Evolutionary conservation across 2,329 filamentous ascomycete species (phyloP), one percentile per base, ranked within the genome.

Genomic region (Aphanocladium album): DNA sequence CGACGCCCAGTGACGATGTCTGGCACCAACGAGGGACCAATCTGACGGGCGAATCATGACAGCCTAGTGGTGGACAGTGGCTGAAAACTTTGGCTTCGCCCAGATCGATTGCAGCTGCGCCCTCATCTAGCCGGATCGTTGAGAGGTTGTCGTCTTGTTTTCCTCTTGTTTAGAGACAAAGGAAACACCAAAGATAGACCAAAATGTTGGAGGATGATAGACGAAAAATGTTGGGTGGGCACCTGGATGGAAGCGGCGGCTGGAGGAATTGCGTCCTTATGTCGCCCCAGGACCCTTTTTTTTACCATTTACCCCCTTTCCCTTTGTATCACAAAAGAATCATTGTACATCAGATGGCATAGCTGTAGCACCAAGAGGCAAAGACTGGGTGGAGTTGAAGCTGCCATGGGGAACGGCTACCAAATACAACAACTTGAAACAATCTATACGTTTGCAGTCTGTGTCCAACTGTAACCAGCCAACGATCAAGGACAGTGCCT

Each of bases 321-420:
- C 56, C 47, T 59, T 59, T 51, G 46, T 51, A 52, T 45, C 56
- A 43, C 45, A 57, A 39, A 51, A 59, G 46, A 59, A 51, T 59
- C 47, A 50, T 59, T 59, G 56, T 59, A 59, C 56, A 59, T 59
- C 56, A 59, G 56, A 59, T 51, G 56, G 47, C 37, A 52, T 52
- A 35, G 56, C 56, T 59, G 56, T 21, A 51, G 46, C 54, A 57
- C 43, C 23, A 30, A 41, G 17, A 41, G 47, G 46, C 43, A 45
- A 43, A 35, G 21, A 23, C n/a, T 19, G 27, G 25, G 30, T 23
- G 23, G 25, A 57, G 17, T 57, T 39, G 46, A 57, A 50, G 33
- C 23, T 41, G 55, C 25, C 53, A 46, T 33, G 51, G 27, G 30
- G 21, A 41, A 51, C 46, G 55, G 55, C 56, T 58, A 39, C 56